Evolutionary conservation across 2,329 filamentous ascomycete species (phyloP), one percentile per base, ranked within the genome.

Genomic region (Fusarium protoensiforme): DNA sequence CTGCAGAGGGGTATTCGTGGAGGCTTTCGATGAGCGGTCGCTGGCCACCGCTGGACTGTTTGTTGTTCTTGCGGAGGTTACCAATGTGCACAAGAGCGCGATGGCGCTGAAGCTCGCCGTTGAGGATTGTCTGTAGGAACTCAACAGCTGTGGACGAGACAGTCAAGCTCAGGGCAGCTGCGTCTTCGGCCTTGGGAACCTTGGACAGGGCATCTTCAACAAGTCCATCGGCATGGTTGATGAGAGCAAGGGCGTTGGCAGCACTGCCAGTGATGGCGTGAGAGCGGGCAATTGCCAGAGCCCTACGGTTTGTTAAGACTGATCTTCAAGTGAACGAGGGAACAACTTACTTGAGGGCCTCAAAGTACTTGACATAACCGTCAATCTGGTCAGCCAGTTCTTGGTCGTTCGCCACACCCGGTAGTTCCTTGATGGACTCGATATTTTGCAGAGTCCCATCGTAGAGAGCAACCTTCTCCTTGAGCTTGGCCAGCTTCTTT

Each of bases 391-490:
- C 84, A 6, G 95, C 87, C 73, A 99, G 93, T 18, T 85, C 86
- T 43, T 91, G 88, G 78, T 99, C 96, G 46, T 94, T 93, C 38
- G 94, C 94, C 20, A 98, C 93, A 82, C 96, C 96, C 3, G 95
- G 93, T 16, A 99, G 87, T 68, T 98, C 94, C 77, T 93, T 94
- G 81, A 98, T 91, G 6, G 95, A 94, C 74, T 98, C 93, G 68
- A 99, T 87, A 82, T 94, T 98, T 83, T 98, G 94, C 27, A 98
- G 84, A 10, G 93, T 97, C 27, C 94, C 94, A 80, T 98, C 95
- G 80, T 98, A 98, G 2, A 99, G 87, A 4, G 96, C 95, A 16
- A 94, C 91, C 77, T 94, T 92, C 81, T 98, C 96, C 79, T 94
- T 93, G 60, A 98, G 86, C 77, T 93, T 92, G 14, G 92, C 92